phyloP scores from a whole-genome alignment of 306 rosid genomes.

The Cajanus cajan region DNA sequence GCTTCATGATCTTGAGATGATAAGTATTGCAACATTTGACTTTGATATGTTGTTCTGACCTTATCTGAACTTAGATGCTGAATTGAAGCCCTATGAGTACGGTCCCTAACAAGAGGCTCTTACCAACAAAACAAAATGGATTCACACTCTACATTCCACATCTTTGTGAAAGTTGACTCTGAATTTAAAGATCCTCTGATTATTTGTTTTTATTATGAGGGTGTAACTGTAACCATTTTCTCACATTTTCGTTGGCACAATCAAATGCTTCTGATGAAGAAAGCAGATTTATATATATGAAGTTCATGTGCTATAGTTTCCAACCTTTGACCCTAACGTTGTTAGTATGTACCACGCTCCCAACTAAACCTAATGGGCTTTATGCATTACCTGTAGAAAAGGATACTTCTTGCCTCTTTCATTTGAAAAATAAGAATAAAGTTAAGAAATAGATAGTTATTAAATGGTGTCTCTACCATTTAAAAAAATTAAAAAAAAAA shows the following conservation, averaged over 20 bases:
- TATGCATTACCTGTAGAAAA: too few species aligned
- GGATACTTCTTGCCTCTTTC: too few species aligned
- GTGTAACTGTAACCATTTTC: background rate
- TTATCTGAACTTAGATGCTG: background rate
- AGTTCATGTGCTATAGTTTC: too few species aligned
- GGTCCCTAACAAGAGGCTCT: background rate
- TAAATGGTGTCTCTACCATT: too few species aligned
- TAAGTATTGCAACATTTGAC: background rate
- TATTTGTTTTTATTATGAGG: background rate
- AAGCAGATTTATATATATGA: too few species aligned
- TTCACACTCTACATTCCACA: background rate
- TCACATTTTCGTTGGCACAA: background rate
- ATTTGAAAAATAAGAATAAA: too few species aligned
- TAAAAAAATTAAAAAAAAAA: too few species aligned
- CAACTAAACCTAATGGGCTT: too few species aligned
- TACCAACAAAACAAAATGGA: background rate
- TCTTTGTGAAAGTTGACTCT: background rate
- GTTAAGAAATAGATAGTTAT: too few species aligned
- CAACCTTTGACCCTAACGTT: too few species aligned
- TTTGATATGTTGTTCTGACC: background rate
- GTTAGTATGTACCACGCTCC: too few species aligned
- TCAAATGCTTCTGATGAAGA: background rate
- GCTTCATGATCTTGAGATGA: background rate
- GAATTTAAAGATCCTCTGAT: background rate
- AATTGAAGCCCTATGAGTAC: background rate